Percentiles rank a stretch among this genome's conserved stretches.
phyloP scores from a whole-genome alignment of 306 rosid genomes.

The Luffa acutangula region DNA sequence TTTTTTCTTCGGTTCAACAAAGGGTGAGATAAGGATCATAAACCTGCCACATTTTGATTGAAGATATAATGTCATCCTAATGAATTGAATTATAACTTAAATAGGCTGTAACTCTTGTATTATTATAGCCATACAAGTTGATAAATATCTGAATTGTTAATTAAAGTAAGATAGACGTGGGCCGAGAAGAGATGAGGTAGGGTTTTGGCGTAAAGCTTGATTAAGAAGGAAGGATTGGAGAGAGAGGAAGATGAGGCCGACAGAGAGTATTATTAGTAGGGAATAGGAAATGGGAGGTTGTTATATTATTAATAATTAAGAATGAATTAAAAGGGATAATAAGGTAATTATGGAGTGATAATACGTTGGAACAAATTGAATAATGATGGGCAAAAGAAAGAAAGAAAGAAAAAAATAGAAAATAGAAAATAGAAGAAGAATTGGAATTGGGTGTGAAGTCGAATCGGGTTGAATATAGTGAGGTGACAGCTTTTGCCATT shows the following conservation, averaged over 20 bases:
- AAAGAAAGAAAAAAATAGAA: neutral
- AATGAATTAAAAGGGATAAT: neutral
- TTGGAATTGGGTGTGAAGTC: neutral
- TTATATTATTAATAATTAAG: neutral
- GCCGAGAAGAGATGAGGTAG: neutral
- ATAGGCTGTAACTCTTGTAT: no score
- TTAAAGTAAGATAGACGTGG: neutral
- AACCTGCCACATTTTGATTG: no score
- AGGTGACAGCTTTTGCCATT: neutral
- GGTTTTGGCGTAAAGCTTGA: neutral
- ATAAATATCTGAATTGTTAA: no score
- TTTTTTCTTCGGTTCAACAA: no score
- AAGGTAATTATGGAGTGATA: conserved; percentile 5
- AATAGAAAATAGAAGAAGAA: neutral
- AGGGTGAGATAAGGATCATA: no score
- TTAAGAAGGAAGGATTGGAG: neutral
- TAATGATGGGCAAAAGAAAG: neutral
- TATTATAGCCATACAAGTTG: neutral
- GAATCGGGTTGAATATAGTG: neutral
- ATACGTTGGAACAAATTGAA: neutral
- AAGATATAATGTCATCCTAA: no score
- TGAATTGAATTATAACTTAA: no score
- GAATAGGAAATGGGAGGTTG: neutral
- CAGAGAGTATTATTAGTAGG: neutral
- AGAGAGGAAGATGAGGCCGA: neutral